These are phyloP conservation scores for Aspergillus sp. DNA, from an alignment of 2,329 filamentous ascomycete species.

Conservation along the genomic window DNA sequence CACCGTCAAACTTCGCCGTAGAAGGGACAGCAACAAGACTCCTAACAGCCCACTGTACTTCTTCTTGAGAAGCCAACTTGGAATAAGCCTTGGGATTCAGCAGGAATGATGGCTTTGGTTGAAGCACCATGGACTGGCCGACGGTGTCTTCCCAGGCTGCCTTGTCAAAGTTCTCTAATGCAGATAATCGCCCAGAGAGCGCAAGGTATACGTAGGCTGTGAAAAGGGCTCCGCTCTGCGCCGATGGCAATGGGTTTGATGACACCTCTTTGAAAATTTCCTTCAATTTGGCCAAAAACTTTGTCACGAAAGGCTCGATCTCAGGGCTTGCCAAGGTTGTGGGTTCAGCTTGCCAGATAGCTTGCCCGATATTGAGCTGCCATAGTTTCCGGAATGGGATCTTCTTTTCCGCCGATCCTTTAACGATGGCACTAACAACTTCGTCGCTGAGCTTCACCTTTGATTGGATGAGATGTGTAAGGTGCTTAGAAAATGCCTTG, in stretches of 20 bases:
- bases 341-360: slow-evolving; percentile 60
- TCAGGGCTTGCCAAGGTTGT: slow-evolving; percentile 51
- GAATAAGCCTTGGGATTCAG: slow-evolving; percentile 82
- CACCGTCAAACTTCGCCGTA: slow-evolving; percentile 52
- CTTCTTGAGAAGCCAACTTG: slow-evolving; percentile 72
- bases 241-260: slow-evolving; percentile 73
- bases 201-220: slow-evolving; percentile 73
- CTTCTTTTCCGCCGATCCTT: slow-evolving; percentile 85
- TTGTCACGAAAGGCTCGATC: slow-evolving; percentile 48
- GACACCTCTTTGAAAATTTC: slow-evolving; percentile 75
- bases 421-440: slow-evolving; percentile 69
- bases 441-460: slow-evolving; percentile 63
- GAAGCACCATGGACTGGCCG: slow-evolving; percentile 65
- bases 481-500: slow-evolving; percentile 65
- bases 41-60: slow-evolving; percentile 73
- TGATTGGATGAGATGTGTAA: slow-evolving; percentile 62
- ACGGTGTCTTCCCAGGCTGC: slow-evolving; percentile 50
- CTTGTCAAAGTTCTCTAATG: slow-evolving; percentile 56
- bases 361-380: slow-evolving; percentile 71
- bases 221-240: slow-evolving; percentile 79
- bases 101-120: slow-evolving; percentile 85
- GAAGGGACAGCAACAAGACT: slow-evolving; percentile 65
- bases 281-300: slow-evolving; percentile 50
- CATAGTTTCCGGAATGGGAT: slow-evolving; percentile 74
- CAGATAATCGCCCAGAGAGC: slow-evolving; percentile 57